Base-by-base conservation (phyloP, 2,329 filamentous ascomycete species). In the Calonectria naviculata region DNA sequence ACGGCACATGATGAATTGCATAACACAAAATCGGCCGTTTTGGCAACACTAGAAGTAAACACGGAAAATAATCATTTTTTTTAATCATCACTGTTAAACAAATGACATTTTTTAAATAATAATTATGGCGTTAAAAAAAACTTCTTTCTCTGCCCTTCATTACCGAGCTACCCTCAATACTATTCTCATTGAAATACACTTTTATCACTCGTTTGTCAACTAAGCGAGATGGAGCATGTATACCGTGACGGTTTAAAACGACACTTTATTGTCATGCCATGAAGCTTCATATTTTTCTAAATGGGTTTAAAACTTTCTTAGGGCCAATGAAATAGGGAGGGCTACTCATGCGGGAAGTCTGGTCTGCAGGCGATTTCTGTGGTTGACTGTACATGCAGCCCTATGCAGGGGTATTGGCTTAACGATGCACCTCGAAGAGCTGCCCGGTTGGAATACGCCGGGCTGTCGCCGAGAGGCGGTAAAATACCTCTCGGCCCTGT, bases 381-480 rank as follows among this genome's bases (percentile, higher is more conserved):
- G 38, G 31, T 36, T 31, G 34, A n/a, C 21, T 21, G n/a, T 12
- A 26, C 31, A 38, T 58, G 52, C 52, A 58, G 52, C 52, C 52
- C 13, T 58, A 58, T 58, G 52, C 52, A 58, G 52, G 52, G 52
- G 52, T 36, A 58, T 58, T 58, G 31, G 36, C n/a, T 58, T 36
- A 36, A 58, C 38, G 52, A 38, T 58, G 34, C 52, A 28, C 19
- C 21, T 36, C 34, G 38, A 58, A 34, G 19, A 24, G 31, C 34
- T 58, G 8, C 13, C 21, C 17, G 10, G 24, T 58, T 38, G 21
- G 21, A 38, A 21, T 17, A 58, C 13, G 34, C 12, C 15, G n/a
- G 52, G n/a, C 31, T 58, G 13, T 58, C 31, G 34, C 34, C 31
- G 13, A 19, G n/a, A 58, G 38, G 21, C 34, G 17, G 34, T 29